Percentiles rank a stretch among this genome's conserved stretches.
Evolutionary conservation across 441 rosid genomes (phyloP).

Genomic region (Adansonia grandidieri): DNA sequence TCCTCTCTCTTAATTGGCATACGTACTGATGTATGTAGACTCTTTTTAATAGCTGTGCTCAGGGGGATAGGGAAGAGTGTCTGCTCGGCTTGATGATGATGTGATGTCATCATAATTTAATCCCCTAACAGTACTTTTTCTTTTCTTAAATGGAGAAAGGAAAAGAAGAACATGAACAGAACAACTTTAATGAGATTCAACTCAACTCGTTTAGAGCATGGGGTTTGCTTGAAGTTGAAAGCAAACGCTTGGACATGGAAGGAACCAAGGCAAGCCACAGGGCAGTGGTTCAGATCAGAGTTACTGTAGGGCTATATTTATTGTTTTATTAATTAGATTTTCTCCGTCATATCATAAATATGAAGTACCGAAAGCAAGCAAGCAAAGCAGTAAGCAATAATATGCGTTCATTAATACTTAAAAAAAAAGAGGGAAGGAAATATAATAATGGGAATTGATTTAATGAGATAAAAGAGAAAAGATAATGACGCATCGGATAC

Average conservation of each 20-base stretch:
- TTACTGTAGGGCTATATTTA: not conserved
- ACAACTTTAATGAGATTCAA: not conserved
- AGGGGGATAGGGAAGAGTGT: slow-evolving; percentile 34
- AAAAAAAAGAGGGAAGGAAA: no score
- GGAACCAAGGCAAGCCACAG: not conserved
- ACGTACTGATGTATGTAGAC: slow-evolving; percentile 11
- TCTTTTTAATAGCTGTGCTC: not conserved
- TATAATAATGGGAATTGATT: not conserved
- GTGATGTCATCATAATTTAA: slow-evolving; percentile 36
- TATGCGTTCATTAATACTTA: no score
- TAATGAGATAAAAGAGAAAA: not conserved
- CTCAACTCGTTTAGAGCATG: slow-evolving; percentile 32
- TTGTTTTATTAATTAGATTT: not conserved
- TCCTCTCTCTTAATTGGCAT: slow-evolving; percentile 5
- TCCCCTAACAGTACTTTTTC: not conserved
- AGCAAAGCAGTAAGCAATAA: no score
- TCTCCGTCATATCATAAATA: no score
- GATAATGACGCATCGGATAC: slow-evolving; percentile 28
- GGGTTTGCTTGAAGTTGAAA: slow-evolving; percentile 50
- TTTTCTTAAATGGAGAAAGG: no score
- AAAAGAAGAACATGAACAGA: no score
- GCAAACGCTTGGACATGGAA: slow-evolving; percentile 40
- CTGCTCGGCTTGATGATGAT: slow-evolving; percentile 40
- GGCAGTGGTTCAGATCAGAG: not conserved
- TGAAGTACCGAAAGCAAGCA: no score